Base-by-base conservation (phyloP, 108 stramenopile genomes). In the Fistulifera solaris region DNA sequence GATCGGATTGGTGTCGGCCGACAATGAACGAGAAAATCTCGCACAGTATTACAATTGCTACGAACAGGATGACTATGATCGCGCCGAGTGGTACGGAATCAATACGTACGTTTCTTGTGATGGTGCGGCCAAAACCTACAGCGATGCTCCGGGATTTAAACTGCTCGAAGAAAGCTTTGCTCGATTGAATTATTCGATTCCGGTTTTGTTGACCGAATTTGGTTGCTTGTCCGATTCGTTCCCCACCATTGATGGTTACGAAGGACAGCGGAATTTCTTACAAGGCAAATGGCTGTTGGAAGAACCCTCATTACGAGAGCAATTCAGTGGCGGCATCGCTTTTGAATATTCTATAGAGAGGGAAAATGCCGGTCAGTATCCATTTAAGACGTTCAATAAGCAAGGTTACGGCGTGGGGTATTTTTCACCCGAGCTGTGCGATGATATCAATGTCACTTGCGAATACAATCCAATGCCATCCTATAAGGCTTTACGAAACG, bases 311-410 rank as follows among this genome's bases (percentile, higher is more conserved):
- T 67, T 59, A 10, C 17, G 27, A 15, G 47, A 68, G 16, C 24
- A 56, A 5, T 76, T 72, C 48, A 58, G 67, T 2, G 75, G 75
- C 12, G 75, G 71, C 2, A 63, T 76, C 27, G 75, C 48, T n/a
- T 76, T 69, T 62, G 67, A 68, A 43, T 76, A 68, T 40, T 72
- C 70, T 4, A 68, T 61, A 13, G 75, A 76, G 49, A 44, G 56
- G 18, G 56, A 54, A 6, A 56, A 38, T 13, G 23, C 44, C 23
- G 38, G n/a, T 31, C 40, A 18, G 5, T 71, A 55, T 51, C 69
- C 69, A 1, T 71, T 65, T 52, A 3, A 60, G 27, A 47, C 26
- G 39, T 61, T 61, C 23, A 53, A 41, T 11, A 55, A 56, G n/a
- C 40, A 50, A n/a, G 27, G 61, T 0, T 71, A 71, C 47, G 70